phyloP scores from a whole-genome alignment of 2,329 filamentous ascomycete species.

The Raffaelea albimanens region DNA sequence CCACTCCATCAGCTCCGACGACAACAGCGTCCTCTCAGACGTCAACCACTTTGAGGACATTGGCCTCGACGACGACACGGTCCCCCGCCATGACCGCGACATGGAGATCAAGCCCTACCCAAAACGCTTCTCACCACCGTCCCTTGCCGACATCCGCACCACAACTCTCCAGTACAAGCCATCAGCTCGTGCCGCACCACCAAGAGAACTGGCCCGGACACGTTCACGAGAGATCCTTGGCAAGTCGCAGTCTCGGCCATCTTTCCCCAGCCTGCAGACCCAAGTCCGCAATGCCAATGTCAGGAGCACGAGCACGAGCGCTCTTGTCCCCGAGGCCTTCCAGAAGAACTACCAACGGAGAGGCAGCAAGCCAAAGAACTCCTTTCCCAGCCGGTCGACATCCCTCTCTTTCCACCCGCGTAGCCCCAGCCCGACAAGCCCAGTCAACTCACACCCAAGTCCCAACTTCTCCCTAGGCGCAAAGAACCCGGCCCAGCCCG shows the following conservation, averaged over 20 bases:
- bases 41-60: slow-evolving; percentile 89
- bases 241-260: slow-evolving; percentile 27
- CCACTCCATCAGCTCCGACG: slow-evolving; percentile 68
- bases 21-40: slow-evolving; percentile 60
- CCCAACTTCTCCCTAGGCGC: slow-evolving; percentile 32
- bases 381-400: slow-evolving; percentile 20
- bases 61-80: slow-evolving; percentile 58
- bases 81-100: slow-evolving; percentile 22
- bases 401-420: slow-evolving; percentile 34
- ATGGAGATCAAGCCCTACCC: slow-evolving; percentile 26
- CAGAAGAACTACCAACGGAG: neutral
- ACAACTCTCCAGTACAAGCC: slow-evolving; percentile 18
- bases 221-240: slow-evolving; percentile 12
- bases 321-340: slow-evolving; percentile 20
- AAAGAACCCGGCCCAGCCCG: slow-evolving; percentile 27
- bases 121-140: slow-evolving; percentile 41
- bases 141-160: slow-evolving; percentile 31
- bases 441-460: no score
- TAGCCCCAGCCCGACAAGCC: slow-evolving; percentile 36
- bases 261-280: slow-evolving; percentile 34
- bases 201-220: slow-evolving; percentile 21
- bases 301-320: slow-evolving; percentile 37
- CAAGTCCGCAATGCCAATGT: slow-evolving; percentile 38
- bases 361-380: neutral
- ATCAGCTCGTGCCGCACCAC: slow-evolving; percentile 3